Evolutionary conservation across 495 filamentous ascomycete species (phyloP).

Genomic region (Articulospora tetracladia): DNA sequence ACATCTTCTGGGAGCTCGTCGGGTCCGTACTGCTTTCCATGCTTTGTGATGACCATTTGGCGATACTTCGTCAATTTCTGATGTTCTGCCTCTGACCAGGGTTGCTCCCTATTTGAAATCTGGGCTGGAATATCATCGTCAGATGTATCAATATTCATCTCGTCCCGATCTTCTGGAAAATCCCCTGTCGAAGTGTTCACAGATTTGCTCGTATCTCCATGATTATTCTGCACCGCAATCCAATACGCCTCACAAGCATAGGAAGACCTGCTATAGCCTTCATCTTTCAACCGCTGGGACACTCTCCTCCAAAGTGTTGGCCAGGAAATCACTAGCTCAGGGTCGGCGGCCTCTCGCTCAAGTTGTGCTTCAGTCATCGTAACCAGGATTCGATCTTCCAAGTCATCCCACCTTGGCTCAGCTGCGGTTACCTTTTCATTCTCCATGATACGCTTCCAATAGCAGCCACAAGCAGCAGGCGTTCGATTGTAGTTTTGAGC

Average conservation of each 20-base stretch:
- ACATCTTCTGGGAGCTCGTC: not conserved
- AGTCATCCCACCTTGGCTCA: conserved; percentile 11
- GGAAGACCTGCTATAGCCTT: conserved; percentile 2
- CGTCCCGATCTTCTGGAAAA: not conserved
- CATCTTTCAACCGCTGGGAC: conserved; percentile 1
- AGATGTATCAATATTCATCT: not conserved
- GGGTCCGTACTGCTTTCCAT: not conserved
- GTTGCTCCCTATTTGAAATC: not conserved
- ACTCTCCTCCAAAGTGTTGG: conserved; percentile 9
- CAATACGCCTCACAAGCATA: conserved; percentile 10
- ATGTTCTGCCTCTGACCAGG: not conserved
- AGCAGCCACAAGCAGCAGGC: not conserved
- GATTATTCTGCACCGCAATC: not conserved
- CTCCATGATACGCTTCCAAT: conserved; percentile 9
- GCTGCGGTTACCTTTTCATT: conserved; percentile 2
- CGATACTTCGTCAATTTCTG: not conserved
- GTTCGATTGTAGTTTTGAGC: conserved; percentile 2
- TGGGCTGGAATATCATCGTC: not conserved
- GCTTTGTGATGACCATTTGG: not conserved
- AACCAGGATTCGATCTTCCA: conserved; percentile 6
- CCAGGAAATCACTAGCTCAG: conserved; percentile 3
- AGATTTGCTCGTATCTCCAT: not conserved
- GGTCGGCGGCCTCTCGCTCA: not conserved
- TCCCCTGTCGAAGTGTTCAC: not conserved
- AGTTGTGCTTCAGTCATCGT: conserved; percentile 15